Evolutionary conservation across 345 rosid genomes (phyloP).

Genomic region (Populus davidiana): DNA sequence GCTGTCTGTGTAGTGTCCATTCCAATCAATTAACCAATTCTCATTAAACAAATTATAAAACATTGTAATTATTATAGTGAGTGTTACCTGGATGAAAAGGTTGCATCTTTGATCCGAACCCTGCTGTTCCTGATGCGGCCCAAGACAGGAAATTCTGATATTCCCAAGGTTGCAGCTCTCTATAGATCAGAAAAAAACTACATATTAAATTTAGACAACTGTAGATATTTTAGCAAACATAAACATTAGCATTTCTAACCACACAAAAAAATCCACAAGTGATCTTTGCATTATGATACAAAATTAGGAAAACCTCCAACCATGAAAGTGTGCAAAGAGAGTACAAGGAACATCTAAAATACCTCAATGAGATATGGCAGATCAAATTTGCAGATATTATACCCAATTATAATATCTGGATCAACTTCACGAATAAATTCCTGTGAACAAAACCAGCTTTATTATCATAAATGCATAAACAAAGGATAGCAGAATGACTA

Average conservation of each 20-base stretch:
- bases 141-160: constrained; percentile 79
- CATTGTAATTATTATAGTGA: background rate
- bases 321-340: background rate
- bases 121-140: constrained; percentile 88
- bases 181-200: constrained; percentile 29
- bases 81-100: constrained; percentile 82
- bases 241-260: background rate
- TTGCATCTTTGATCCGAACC: constrained; percentile 81
- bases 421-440: constrained; percentile 83
- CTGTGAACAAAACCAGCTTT: constrained; percentile 46
- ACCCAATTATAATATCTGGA: constrained; percentile 97
- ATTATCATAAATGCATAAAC: too few relatives aligned
- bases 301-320: constrained; percentile 1
- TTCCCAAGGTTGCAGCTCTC: constrained; percentile 88
- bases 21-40: too few relatives aligned
- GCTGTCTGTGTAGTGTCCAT: too few relatives aligned
- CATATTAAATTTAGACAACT: constrained; percentile 3
- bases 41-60: background rate
- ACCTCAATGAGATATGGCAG: constrained; percentile 98
- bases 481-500: too few relatives aligned
- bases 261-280: background rate
- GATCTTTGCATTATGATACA: background rate
- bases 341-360: constrained; percentile 22
- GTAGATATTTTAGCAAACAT: background rate
- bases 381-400: constrained; percentile 97